Base-by-base conservation (phyloP, 331 rosid genomes). In the Dryas integrifolia region DNA sequence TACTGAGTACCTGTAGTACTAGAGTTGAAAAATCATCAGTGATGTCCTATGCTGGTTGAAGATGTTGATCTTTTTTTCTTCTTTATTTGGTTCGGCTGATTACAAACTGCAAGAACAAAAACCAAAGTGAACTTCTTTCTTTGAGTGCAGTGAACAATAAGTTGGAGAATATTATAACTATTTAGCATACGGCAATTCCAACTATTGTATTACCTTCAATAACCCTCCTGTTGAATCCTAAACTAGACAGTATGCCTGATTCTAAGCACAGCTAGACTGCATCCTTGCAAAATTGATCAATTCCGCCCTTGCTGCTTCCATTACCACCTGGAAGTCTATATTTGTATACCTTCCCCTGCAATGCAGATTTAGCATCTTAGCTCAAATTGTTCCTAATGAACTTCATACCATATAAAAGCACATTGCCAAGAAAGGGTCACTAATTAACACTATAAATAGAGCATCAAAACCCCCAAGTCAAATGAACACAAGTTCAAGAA, bases 331-430 rank as follows among this genome's bases (percentile, higher is more conserved):
- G 76, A 91, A 93, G 72, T 88, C 88, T 15, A 81, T 39, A 47
- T 80, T 61, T 14, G 74, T 85, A 81, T 91, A 93, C 86, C 98
- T 87, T 78, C 96, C 98, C 98, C 98, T 93, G 92, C 57, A 76
- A 64, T 63, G 62, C 76, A 84, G 76, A 81, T 71, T 72, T 66
- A 30, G 67, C 72, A 71, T 72, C 59, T 79, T 69, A 79, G 55
- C 69, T 76, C 73, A 61, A n/a, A 5, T 46, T 41, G 7, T 44
- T 38, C 58, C 6, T 44, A 6, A n/a, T 51, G 51, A 59, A 26
- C 12, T 35, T 15, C 12, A 10, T 14, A 50, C 43, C 14, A 6
- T 21, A 43, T 44, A 30, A 43, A 70, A 12, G 15, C 24, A 4
- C 55, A 7, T 70, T 38, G 40, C 1, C 13, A 21, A 43, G 53